Conservation (phyloP, 139 green algal species). For the Pleodorina starrii region DNA sequence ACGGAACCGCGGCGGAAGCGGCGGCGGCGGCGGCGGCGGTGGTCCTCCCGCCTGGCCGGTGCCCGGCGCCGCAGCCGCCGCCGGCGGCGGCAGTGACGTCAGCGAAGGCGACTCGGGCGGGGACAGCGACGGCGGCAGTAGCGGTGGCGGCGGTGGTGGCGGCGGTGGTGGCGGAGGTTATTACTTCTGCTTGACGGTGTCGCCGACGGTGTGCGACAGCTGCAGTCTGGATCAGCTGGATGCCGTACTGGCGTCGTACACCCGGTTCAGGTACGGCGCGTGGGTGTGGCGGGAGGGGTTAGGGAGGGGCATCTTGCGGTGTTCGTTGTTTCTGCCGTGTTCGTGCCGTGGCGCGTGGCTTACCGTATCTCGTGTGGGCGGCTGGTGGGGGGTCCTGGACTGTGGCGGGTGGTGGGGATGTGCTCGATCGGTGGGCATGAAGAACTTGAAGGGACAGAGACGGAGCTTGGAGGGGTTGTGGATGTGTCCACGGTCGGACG, state of each 20-base stretch:
- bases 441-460: too few relatives aligned
- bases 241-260: constrained; percentile 11
- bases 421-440: too few relatives aligned
- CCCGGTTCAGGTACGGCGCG: not conserved
- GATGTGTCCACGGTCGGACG: too few relatives aligned
- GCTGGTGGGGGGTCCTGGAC: too few relatives aligned
- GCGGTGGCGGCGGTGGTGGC: not conserved
- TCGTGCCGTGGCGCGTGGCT: too few relatives aligned
- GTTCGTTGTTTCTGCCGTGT: too few relatives aligned
- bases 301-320: too few relatives aligned
- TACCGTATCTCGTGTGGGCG: too few relatives aligned
- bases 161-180: not conserved
- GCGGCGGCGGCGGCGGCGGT: not conserved
- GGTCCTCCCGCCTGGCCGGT: not conserved
- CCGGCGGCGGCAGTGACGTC: not conserved
- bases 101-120: not conserved
- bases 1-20: too few relatives aligned
- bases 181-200: constrained; percentile 46
- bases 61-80: not conserved
- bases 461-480: too few relatives aligned
- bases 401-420: too few relatives aligned
- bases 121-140: not conserved
- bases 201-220: constrained; percentile 17
- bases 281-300: too few relatives aligned
- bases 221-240: constrained; percentile 24